Percentiles rank a stretch among this genome's conserved stretches.
phyloP scores from a whole-genome alignment of 2,329 filamentous ascomycete genomes.

The Fusarium vanettenii region DNA sequence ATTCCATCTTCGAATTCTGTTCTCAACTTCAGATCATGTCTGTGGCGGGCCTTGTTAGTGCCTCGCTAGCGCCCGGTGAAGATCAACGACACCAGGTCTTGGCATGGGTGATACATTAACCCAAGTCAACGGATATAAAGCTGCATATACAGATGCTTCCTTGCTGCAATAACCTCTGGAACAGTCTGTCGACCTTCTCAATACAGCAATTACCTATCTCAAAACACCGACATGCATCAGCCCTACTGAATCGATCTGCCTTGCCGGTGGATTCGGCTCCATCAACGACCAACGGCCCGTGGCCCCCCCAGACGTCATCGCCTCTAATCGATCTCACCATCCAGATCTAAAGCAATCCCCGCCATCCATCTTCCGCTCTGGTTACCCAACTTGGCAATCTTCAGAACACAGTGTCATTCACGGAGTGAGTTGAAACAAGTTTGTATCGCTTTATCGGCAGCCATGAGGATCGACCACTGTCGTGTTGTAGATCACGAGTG shows the following conservation, averaged over 20 bases:
- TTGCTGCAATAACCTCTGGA: background rate
- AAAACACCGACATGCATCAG: background rate
- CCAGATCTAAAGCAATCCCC: background rate
- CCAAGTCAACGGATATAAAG: background rate
- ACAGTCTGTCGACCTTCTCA: background rate
- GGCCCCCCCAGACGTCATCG: constrained; percentile 18
- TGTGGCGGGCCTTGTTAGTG: background rate
- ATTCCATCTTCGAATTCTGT: background rate
- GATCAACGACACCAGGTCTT: background rate
- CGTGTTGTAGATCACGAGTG: background rate
- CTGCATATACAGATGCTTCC: background rate
- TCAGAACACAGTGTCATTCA: background rate
- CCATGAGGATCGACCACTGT: background rate
- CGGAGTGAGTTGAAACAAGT: background rate
- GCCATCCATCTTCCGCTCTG: background rate
- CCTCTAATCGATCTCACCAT: background rate
- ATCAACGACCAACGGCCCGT: background rate
- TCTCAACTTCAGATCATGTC: background rate
- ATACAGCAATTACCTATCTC: background rate
- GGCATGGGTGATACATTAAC: background rate
- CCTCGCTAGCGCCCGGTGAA: background rate
- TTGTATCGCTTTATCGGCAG: background rate
- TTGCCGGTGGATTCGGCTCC: background rate
- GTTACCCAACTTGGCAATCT: constrained; percentile 18
- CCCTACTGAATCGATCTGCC: background rate